Evolutionary conservation across 2,329 filamentous ascomycete species (phyloP).

Genomic region (Botryotinia calthae): DNA sequence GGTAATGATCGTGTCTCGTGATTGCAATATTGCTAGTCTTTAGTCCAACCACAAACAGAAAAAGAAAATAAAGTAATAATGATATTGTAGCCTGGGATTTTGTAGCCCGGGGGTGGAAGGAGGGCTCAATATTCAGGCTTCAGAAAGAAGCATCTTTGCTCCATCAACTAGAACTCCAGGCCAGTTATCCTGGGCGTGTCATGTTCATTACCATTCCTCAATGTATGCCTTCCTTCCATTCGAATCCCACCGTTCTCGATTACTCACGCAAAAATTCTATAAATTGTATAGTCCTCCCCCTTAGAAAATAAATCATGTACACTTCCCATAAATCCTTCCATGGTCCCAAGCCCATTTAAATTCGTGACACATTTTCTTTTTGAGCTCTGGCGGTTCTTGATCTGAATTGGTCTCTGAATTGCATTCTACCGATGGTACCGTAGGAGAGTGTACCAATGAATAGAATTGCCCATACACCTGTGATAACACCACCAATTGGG

Average conservation of each 20-base stretch:
- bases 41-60: background rate
- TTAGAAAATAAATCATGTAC: constrained; percentile 13
- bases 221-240: background rate
- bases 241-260: background rate
- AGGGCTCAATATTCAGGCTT: background rate
- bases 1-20: constrained; percentile 5
- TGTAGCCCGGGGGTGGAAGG: background rate
- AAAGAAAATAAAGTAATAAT: background rate
- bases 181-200: background rate
- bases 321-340: background rate
- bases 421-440: constrained; percentile 65
- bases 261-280: constrained; percentile 7
- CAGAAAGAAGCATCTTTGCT: background rate
- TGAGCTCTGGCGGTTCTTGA: constrained; percentile 47
- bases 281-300: constrained; percentile 7
- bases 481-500: constrained; percentile 67
- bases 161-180: background rate
- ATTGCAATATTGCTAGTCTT: background rate
- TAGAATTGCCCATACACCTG: constrained; percentile 57
- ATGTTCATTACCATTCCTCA: background rate
- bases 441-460: constrained; percentile 57
- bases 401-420: constrained; percentile 63
- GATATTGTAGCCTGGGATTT: background rate
- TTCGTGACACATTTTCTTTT: constrained; percentile 39
- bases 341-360: constrained; percentile 24